Evolutionary conservation across 1,139 yeast genomes (phyloP), one percentile per base, ranked within the genome.

Genomic region (Barnettozyma hawaiiensis): DNA sequence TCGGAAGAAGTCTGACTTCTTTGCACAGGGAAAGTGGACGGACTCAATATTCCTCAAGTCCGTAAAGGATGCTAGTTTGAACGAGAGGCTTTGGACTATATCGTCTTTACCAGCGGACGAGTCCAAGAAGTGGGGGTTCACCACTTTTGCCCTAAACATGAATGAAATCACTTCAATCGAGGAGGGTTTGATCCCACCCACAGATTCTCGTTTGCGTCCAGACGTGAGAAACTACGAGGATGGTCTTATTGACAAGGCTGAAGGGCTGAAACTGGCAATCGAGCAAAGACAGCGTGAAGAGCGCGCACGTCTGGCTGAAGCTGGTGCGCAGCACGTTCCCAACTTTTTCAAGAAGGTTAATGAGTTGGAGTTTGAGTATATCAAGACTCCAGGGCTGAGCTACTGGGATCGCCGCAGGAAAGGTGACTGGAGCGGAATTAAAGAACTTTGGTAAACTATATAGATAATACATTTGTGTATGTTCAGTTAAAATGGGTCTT

Each of bases 161-260:
- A 87, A 89, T 58, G 85, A 86, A 48, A 75, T 87, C 33, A 85
- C 96, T 0, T 67, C 63, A 3, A 65, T 90, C 23, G 96, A 87
- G 59, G 60, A 73, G 28, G 82, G 70, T 11, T 48, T 62, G 1
- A 55, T 90, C 39, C 81, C 97, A 3, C 92, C 90, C 6, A 86
- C 95, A 0, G 98, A 92, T 60, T 85, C 96, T 4, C 76, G 98
- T 58, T 64, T 81, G 37, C 75, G 98, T 57, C 97, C 97, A 0
- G 98, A 92, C 62, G 76, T 87, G 57, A 67, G 75, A 36, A 66
- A 70, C 7, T 87, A 87, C 54, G 95, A 87, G 57, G 58, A 71
- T 19, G 94, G 94, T 3, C 66, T 78, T 18, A 65, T 81, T 8
- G 85, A 77, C 14, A 65, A 67, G 40, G 96, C 97, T 0, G 97